phyloP scores from a whole-genome alignment of 2,329 filamentous ascomycete genomes.

The Diplodia seriata region DNA sequence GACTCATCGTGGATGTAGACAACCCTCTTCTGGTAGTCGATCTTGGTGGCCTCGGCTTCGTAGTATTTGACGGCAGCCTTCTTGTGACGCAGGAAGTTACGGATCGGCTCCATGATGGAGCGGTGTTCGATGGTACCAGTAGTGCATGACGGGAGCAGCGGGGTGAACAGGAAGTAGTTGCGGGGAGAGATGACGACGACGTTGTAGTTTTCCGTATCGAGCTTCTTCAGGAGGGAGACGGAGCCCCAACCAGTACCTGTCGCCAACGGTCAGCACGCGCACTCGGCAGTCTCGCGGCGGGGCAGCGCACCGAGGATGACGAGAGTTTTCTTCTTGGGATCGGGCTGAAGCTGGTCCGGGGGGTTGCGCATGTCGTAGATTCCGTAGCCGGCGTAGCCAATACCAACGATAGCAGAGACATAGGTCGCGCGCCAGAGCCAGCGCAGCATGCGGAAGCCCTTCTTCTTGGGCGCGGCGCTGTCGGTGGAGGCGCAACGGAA shows the following conservation, averaged over 20 bases:
- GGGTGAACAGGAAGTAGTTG: slow-evolving; percentile 99
- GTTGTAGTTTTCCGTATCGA: slow-evolving; percentile 99
- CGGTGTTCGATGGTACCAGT: slow-evolving; percentile 98
- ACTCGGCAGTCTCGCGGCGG: background rate
- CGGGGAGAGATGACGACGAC: slow-evolving; percentile 96
- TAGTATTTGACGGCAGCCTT: slow-evolving; percentile 93
- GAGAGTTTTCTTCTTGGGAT: slow-evolving; percentile 93
- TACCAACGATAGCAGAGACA: slow-evolving; percentile 71
- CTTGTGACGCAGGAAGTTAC: slow-evolving; percentile 95
- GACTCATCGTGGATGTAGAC: slow-evolving; percentile 91
- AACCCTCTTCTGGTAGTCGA: slow-evolving; percentile 89
- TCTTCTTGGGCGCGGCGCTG: slow-evolving; percentile 52
- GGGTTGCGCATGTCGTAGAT: slow-evolving; percentile 86
- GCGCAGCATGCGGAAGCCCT: slow-evolving; percentile 71
- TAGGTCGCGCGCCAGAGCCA: slow-evolving; percentile 87
- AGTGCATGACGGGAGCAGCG: slow-evolving; percentile 94
- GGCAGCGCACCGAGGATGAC: slow-evolving; percentile 82
- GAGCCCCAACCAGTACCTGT: slow-evolving; percentile 95
- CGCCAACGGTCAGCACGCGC: slow-evolving; percentile 36
- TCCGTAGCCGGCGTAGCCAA: slow-evolving; percentile 77
- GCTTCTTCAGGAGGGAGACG: slow-evolving; percentile 95
- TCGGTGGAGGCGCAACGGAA: slow-evolving; percentile 46
- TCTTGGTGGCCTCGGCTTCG: slow-evolving; percentile 95
- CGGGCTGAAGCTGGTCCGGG: slow-evolving; percentile 75
- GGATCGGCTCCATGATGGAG: slow-evolving; percentile 99